Evolutionary conservation across 176 grass and related monocot genomes (phyloP).

Genomic region (Zea mays): Zm-B73-REFERENCE-NAM-5.0 NC_050101.1:129939001-129939500

Average conservation of each 20-base stretch:
- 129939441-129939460: slow-evolving; percentile 66
- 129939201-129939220: background rate
- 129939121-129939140: too few relatives aligned
- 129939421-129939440: slow-evolving; percentile 76
- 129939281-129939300: background rate
- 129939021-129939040: background rate
- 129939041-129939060: background rate
- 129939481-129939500: slow-evolving; percentile 70
- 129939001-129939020: background rate
- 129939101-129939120: too few relatives aligned
- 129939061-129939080: background rate
- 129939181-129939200: background rate
- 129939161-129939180: too few relatives aligned
- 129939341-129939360: slow-evolving; percentile 8
- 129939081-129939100: background rate
- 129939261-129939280: background rate
- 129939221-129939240: background rate
- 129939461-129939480: slow-evolving; percentile 87
- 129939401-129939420: slow-evolving; percentile 71
- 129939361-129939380: slow-evolving; percentile 42
- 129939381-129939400: slow-evolving; percentile 93
- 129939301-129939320: background rate
- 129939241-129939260: background rate
- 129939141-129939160: too few relatives aligned
- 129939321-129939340: background rate